Conservation (phyloP, 305 asterid genomes). For the Vinca major region DNA sequence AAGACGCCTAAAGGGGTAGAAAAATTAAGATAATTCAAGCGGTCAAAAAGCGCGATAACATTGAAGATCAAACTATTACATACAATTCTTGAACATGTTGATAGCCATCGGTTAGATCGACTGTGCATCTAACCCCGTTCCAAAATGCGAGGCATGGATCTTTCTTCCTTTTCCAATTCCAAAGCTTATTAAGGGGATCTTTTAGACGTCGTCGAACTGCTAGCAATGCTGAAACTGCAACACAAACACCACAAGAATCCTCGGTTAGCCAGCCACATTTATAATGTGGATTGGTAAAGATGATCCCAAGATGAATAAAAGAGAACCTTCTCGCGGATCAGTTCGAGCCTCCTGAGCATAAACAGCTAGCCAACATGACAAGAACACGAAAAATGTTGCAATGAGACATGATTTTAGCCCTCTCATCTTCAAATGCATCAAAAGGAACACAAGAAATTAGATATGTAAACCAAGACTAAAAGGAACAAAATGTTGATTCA, state of each 20-base stretch:
- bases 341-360: neutral
- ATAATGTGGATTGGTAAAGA: neutral
- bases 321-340: slow-evolving; percentile 4
- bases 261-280: too few species aligned
- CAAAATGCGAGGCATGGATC: slow-evolving; percentile 45
- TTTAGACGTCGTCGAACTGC: neutral
- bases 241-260: neutral
- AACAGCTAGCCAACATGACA: neutral
- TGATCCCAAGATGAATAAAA: neutral
- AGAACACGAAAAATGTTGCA: neutral
- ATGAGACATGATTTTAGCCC: neutral
- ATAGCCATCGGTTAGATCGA: slow-evolving; percentile 31
- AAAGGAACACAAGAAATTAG: neutral
- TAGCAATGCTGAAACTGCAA: slow-evolving; percentile 6
- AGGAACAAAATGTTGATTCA: neutral
- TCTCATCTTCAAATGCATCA: neutral
- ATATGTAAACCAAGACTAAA: neutral
- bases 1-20: slow-evolving; percentile 32
- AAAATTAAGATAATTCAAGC: neutral
- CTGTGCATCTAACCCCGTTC: slow-evolving; percentile 37
- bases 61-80: slow-evolving; percentile 4
- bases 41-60: neutral
- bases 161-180: slow-evolving; percentile 4
- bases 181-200: neutral
- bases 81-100: slow-evolving; percentile 52